Conservation (phyloP, 371 early-diverging fungal genomes). For the Dentiscutata heterogama region DNA sequence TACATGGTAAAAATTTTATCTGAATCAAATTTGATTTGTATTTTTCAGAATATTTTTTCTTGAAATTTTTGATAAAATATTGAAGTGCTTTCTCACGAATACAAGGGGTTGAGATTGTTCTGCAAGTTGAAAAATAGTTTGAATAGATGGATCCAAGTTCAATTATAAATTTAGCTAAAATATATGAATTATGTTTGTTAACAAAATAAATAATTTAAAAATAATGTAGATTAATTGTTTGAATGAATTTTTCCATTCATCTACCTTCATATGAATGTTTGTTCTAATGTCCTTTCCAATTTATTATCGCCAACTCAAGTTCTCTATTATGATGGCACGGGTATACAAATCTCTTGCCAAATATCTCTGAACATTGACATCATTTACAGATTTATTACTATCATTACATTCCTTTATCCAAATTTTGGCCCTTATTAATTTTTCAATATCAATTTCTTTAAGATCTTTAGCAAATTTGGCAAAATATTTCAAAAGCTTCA, state of each 20-base stretch:
- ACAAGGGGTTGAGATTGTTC: slow-evolving; percentile 55
- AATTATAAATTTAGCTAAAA: slow-evolving; percentile 68
- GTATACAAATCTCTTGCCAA: too few species aligned
- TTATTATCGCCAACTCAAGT: slow-evolving; percentile 73
- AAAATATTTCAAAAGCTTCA: slow-evolving; percentile 85
- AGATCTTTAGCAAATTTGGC: slow-evolving; percentile 50
- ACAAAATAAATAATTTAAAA: too few species aligned
- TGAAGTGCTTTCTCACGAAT: slow-evolving; percentile 64
- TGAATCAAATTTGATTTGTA: slow-evolving; percentile 61
- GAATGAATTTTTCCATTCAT: neutral
- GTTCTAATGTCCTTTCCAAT: slow-evolving; percentile 75
- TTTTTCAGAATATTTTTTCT: slow-evolving; percentile 48
- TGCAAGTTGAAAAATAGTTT: slow-evolving; percentile 62
- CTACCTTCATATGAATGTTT: slow-evolving; percentile 56
- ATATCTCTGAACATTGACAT: too few species aligned
- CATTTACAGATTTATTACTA: slow-evolving; percentile 3
- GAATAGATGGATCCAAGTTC: slow-evolving; percentile 74
- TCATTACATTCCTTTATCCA: slow-evolving; percentile 64
- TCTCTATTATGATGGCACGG: slow-evolving; percentile 58
- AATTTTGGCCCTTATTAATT: slow-evolving; percentile 71
- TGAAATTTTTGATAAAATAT: slow-evolving; percentile 78
- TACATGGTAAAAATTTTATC: slow-evolving; percentile 73
- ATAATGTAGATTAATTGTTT: too few species aligned
- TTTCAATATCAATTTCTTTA: slow-evolving; percentile 56
- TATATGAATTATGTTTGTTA: neutral